A percentile compares a stretch with the other conserved stretches of the same genome.
Evolutionary conservation across 73 alveolate genomes (phyloP).

Genomic region (Stentor roeselii): DNA sequence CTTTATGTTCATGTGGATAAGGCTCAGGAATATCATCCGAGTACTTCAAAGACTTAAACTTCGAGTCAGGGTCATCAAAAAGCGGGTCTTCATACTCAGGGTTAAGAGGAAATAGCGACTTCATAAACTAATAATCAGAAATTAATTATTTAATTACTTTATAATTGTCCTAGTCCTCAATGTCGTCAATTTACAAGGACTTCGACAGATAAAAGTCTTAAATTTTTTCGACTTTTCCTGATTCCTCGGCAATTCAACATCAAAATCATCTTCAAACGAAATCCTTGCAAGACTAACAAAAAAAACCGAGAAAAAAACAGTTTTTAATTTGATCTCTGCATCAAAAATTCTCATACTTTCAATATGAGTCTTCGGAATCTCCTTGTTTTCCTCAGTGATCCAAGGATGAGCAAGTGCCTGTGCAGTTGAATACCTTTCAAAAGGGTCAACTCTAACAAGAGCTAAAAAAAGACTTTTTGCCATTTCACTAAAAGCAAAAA

Average conservation of each 20-base stretch:
- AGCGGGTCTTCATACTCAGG: neutral
- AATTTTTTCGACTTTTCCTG: too few species aligned
- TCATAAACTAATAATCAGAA: too few species aligned
- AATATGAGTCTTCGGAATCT: neutral
- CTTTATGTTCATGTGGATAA: neutral
- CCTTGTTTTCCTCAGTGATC: conserved; percentile 42
- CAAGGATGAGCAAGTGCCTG: conserved; percentile 71
- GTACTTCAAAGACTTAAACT: neutral
- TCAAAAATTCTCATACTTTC: neutral
- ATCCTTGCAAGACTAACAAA: too few species aligned
- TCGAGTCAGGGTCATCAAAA: neutral
- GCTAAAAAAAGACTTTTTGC: conserved; percentile 48
- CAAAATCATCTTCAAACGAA: too few species aligned
- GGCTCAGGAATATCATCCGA: neutral
- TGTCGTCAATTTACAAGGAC: too few species aligned
- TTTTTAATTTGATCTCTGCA: neutral
- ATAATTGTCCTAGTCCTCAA: too few species aligned
- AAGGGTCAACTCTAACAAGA: conserved; percentile 48
- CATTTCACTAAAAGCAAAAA: conserved; percentile 21
- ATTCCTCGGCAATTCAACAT: too few species aligned
- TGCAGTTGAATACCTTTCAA: conserved; percentile 56
- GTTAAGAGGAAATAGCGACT: neutral
- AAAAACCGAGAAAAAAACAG: too few species aligned
- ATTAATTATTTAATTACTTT: too few species aligned
- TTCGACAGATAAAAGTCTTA: too few species aligned